Evolutionary conservation across 768 basidiomycete species (phyloP).

Genomic region (Cystofilobasidium capitatum): DNA sequence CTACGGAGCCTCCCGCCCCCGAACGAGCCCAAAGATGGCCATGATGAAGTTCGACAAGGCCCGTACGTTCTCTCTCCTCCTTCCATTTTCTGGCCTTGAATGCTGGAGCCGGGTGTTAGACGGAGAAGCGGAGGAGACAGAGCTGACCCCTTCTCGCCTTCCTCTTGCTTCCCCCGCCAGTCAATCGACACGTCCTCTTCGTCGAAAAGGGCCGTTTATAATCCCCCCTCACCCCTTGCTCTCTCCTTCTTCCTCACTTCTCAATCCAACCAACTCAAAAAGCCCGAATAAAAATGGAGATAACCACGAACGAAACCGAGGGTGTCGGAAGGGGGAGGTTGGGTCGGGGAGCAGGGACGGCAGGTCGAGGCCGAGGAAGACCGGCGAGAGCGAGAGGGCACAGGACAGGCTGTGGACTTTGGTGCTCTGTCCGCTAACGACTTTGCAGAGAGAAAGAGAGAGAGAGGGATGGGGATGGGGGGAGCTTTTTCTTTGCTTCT

Average conservation of each 20-base stretch:
- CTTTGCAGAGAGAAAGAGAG: too few relatives aligned
- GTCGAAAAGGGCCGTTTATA: constrained; percentile 47
- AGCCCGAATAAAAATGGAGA: too few relatives aligned
- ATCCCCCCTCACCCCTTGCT: too few relatives aligned
- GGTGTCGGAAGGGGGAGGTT: too few relatives aligned
- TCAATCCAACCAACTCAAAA: background rate
- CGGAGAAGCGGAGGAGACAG: background rate
- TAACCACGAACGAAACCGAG: too few relatives aligned
- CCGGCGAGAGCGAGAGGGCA: too few relatives aligned
- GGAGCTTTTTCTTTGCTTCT: too few relatives aligned
- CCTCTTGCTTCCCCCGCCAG: constrained; percentile 40
- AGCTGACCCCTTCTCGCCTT: background rate
- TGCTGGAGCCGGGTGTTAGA: background rate
- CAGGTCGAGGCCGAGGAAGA: too few relatives aligned
- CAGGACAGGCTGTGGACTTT: too few relatives aligned
- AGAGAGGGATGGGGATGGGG: too few relatives aligned
- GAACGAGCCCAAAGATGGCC: constrained; percentile 65
- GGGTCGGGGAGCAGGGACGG: too few relatives aligned
- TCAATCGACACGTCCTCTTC: constrained; percentile 63
- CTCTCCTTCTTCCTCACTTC: background rate
- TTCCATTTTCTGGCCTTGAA: background rate
- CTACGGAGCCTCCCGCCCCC: constrained; percentile 69
- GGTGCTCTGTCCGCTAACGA: too few relatives aligned
- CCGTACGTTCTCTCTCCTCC: constrained; percentile 51
- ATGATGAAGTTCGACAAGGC: constrained; percentile 87